Evolutionary conservation across 768 basidiomycete genomes (phyloP).

Genomic region (Naganishia onofrii): DNA sequence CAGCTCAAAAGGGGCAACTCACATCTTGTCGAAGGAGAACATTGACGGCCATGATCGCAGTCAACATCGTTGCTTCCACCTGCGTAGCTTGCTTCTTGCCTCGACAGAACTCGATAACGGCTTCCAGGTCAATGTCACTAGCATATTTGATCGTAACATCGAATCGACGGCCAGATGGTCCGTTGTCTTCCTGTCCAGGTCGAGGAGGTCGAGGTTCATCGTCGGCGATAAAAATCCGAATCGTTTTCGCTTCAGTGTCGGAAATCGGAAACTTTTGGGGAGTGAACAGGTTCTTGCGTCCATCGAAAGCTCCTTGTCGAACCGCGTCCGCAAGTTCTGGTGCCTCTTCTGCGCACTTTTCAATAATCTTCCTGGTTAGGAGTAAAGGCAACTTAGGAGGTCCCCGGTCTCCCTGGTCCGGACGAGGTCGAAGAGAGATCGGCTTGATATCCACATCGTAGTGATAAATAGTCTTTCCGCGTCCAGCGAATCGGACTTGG

Average conservation of each 20-base stretch:
- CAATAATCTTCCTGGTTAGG: not conserved
- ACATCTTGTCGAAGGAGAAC: slow-evolving; percentile 41
- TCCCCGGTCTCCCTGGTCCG: not conserved
- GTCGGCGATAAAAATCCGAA: slow-evolving; percentile 23
- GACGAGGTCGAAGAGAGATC: slow-evolving; percentile 20
- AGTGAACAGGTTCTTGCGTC: slow-evolving; percentile 47
- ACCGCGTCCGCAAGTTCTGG: not conserved
- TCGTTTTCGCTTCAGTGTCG: slow-evolving; percentile 21
- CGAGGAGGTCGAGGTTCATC: slow-evolving; percentile 27
- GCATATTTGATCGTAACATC: slow-evolving; percentile 47
- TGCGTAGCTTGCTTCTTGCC: slow-evolving; percentile 41
- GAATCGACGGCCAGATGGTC: slow-evolving; percentile 34
- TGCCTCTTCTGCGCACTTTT: not conserved
- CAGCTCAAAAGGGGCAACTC: not conserved
- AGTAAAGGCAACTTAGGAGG: slow-evolving; percentile 2
- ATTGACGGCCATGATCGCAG: slow-evolving; percentile 49
- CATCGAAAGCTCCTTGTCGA: slow-evolving; percentile 12
- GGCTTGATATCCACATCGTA: slow-evolving; percentile 51
- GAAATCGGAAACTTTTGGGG: slow-evolving; percentile 33
- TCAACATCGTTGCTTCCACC: slow-evolving; percentile 39
- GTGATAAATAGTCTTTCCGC: slow-evolving; percentile 35
- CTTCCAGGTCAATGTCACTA: slow-evolving; percentile 41
- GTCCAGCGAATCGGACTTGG: slow-evolving; percentile 27
- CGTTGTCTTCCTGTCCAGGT: slow-evolving; percentile 38
- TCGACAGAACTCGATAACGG: slow-evolving; percentile 43